These are phyloP conservation scores for Phytophthora foliorum DNA, from an alignment of 352 stramenopile species.

Conservation along the genomic window DNA sequence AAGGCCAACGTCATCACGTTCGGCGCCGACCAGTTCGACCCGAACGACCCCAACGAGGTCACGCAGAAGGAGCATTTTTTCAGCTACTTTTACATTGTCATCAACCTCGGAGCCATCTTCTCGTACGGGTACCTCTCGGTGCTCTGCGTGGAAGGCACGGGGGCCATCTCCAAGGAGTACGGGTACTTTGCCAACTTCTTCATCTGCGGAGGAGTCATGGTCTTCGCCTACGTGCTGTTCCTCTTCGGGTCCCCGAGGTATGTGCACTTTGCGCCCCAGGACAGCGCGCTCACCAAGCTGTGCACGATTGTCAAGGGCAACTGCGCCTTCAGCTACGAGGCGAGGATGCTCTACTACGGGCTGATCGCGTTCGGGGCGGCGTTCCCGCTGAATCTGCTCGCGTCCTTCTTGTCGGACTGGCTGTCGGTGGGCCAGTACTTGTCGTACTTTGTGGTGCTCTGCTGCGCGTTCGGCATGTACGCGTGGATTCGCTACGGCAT, in stretches of 20 bases:
- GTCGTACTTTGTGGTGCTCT: constrained; percentile 75
- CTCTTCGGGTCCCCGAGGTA: constrained; percentile 68
- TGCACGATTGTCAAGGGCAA: constrained; percentile 82
- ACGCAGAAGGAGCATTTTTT: constrained; percentile 91
- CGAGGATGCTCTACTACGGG: constrained; percentile 83
- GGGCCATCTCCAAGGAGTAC: constrained; percentile 78
- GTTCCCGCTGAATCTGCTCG: constrained; percentile 81
- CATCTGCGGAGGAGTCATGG: constrained; percentile 86
- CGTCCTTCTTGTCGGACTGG: constrained; percentile 73
- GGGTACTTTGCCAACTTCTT: constrained; percentile 92
- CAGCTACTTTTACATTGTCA: constrained; percentile 94
- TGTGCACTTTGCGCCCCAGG: constrained; percentile 79
- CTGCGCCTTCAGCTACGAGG: constrained; percentile 80
- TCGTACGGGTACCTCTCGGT: constrained; percentile 93
- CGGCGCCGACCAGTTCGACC: constrained; percentile 89
- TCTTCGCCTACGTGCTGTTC: constrained; percentile 80
- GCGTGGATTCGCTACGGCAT: constrained; percentile 87
- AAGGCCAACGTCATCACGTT: constrained; percentile 92
- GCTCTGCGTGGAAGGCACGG: constrained; percentile 88
- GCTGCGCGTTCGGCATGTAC: constrained; percentile 84
- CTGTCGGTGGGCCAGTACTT: constrained; percentile 69
- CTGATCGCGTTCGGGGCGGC: constrained; percentile 69
- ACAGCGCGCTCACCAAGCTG: constrained; percentile 80
- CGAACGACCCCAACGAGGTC: constrained; percentile 83
- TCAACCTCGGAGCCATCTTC: constrained; percentile 93